A percentile compares a stretch with the other conserved stretches of the same genome.
Evolutionary conservation across 2,329 filamentous ascomycete species (phyloP).

Genomic region (Torrubiella hemipterigena): DNA sequence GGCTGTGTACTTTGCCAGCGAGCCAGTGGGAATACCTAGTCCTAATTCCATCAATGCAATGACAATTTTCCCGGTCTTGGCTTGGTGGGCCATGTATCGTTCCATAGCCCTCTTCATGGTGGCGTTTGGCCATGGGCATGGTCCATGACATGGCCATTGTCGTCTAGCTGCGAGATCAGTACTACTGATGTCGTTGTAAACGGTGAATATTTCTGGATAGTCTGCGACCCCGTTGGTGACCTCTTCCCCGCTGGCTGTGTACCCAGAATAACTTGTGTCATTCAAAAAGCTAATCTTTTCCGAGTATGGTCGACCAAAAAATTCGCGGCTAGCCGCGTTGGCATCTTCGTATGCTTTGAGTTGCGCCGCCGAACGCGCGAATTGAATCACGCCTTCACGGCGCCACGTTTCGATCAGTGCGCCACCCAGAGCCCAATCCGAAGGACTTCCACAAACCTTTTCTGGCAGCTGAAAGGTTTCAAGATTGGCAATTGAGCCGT

Average conservation of each 20-base stretch:
- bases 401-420: conserved; percentile 29
- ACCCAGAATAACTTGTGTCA: conserved; percentile 31
- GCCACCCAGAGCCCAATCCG: conserved; percentile 23
- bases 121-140: conserved; percentile 32
- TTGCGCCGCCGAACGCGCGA: conserved; percentile 25
- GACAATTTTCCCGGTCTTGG: conserved; percentile 28
- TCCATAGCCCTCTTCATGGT: conserved; percentile 26
- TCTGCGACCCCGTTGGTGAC: conserved; percentile 35
- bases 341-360: conserved; percentile 22
- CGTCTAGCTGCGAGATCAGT: conserved; percentile 24
- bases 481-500: conserved; percentile 15
- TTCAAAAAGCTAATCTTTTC: conserved; percentile 32
- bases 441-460: conserved; percentile 18
- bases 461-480: conserved; percentile 30
- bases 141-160: conserved; percentile 37
- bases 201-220: conserved; percentile 40
- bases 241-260: conserved; percentile 36
- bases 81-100: conserved; percentile 28
- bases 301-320: conserved; percentile 22
- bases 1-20: conserved; percentile 26
- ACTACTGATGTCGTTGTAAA: conserved; percentile 31
- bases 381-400: conserved; percentile 32
- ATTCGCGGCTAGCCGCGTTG: conserved; percentile 21
- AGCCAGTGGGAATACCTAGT: conserved; percentile 24
- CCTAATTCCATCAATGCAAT: conserved; percentile 33